Percentiles rank a stretch among this genome's conserved stretches.
phyloP scores from a whole-genome alignment of 164 flowering plant genomes.

The Paratinospora sagittata region DNA sequence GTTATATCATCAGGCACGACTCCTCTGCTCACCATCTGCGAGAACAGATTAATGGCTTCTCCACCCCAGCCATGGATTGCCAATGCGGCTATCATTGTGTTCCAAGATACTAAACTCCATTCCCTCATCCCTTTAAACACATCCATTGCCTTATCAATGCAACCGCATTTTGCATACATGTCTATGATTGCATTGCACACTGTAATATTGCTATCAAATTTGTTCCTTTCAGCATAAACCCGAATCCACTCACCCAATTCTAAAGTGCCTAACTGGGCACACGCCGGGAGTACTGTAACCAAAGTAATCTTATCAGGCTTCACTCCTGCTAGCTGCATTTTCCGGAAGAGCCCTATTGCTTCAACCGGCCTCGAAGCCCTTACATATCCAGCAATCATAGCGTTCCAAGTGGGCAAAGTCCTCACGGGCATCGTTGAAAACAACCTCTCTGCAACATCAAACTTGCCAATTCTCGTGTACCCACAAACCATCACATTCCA shows the following conservation, averaged over 20 bases:
- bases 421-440: slow-evolving; percentile 20
- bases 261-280: slow-evolving; percentile 24
- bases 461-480: slow-evolving; percentile 21
- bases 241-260: slow-evolving; percentile 27
- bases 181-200: slow-evolving; percentile 26
- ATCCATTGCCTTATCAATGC: slow-evolving; percentile 23
- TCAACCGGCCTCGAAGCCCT: slow-evolving; percentile 22
- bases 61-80: slow-evolving; percentile 24
- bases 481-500: slow-evolving; percentile 32
- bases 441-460: slow-evolving; percentile 17
- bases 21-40: slow-evolving; percentile 18
- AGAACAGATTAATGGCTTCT: slow-evolving; percentile 19
- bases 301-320: slow-evolving; percentile 22
- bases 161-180: slow-evolving; percentile 27
- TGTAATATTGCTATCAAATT: slow-evolving; percentile 10
- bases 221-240: slow-evolving; percentile 12
- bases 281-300: slow-evolving; percentile 22
- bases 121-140: slow-evolving; percentile 21
- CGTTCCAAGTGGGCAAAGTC: slow-evolving; percentile 27
- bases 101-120: slow-evolving; percentile 23
- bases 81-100: slow-evolving; percentile 25
- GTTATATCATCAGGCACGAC: slow-evolving; percentile 25
- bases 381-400: slow-evolving; percentile 21
- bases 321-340: slow-evolving; percentile 23
- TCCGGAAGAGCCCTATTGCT: slow-evolving; percentile 19